These are phyloP conservation scores for Physcomitrium patens DNA, from an alignment of 225 moss, liverwort and hornwort genomes.

Conservation along the genomic window DNA sequence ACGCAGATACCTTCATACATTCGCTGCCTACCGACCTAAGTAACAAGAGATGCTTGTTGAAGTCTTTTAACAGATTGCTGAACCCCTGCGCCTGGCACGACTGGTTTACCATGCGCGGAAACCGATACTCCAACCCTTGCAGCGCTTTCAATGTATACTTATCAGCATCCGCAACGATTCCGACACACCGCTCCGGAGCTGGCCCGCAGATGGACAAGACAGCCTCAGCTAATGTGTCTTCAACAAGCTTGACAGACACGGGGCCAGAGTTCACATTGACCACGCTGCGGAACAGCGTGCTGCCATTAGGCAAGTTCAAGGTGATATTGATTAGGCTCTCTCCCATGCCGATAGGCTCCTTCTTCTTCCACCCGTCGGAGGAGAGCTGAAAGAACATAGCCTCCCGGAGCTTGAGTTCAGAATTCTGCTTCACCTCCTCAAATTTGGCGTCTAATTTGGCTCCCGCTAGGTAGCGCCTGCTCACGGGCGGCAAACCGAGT, in stretches of 20 bases:
- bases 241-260: constrained; percentile 78
- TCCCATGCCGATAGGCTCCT: constrained; percentile 68
- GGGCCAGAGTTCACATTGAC: constrained; percentile 75
- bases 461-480: constrained; percentile 73
- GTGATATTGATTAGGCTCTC: constrained; percentile 81
- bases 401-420: constrained; percentile 86
- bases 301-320: constrained; percentile 84
- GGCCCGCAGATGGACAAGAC: constrained; percentile 74
- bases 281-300: constrained; percentile 85
- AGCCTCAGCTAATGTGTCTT: constrained; percentile 83
- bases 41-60: constrained; percentile 86
- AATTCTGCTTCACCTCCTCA: constrained; percentile 84
- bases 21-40: constrained; percentile 79
- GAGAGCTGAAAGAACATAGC: constrained; percentile 93
- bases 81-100: constrained; percentile 88
- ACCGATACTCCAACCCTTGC: constrained; percentile 83
- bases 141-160: constrained; percentile 81
- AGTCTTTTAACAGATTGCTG: constrained; percentile 82
- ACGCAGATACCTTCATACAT: constrained; percentile 78
- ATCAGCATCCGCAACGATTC: constrained; percentile 86
- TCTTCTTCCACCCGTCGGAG: constrained; percentile 88
- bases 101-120: constrained; percentile 88
- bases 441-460: constrained; percentile 85
- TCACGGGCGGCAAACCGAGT: constrained; percentile 85
- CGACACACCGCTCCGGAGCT: constrained; percentile 81